Base-by-base conservation (phyloP, 2,329 filamentous ascomycete species). In the Beauveria medogensis region DNA sequence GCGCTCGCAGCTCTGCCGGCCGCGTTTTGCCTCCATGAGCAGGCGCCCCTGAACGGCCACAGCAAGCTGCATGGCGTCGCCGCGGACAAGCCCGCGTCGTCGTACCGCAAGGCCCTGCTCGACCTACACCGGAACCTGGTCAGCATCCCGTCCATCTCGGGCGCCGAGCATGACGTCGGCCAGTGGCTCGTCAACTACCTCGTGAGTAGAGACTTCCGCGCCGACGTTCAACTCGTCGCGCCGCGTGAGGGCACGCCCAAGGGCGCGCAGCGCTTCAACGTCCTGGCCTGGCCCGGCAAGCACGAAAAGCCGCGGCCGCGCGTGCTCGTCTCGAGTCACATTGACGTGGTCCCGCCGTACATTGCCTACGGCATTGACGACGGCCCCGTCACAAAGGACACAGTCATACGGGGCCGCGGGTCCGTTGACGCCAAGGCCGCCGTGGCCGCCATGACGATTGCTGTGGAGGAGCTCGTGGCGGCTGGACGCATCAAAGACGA, bases 281-380 rank as follows among this genome's bases (percentile, higher is more conserved):
- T 96, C 54, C 77, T 92, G 46, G 92, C 92, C 2, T 91, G 79
- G 79, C 77, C 75, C 0, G 73, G 83, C 63, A 67, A 67, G 2
- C 75, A 75, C 26, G 71, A 74, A 52, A 72, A 74, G 18, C 77
- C 80, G 43, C 75, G 80, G 10, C 82, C 86, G 2, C 80, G 80
- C 40, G 77, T 90, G 12, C 76, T 91, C n/a, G 73, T 92, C 1
- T 86, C 86, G 1, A 92, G 88, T 61, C 92, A 96, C 71, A 93
- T 96, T 67, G 92, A 97, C 68, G 82, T 82, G 2, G 87, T 90
- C 0, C 88, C 89, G 0, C 89, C 89, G 0, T 85, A 83, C 70
- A 88, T 90, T 62, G 86, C 86, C 0, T 91, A 91, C 72, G 77
- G 78, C 47, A 80, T 85, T 10, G 77, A 80, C 37, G 74, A 79